Conservation (phyloP, 192 early-diverging fungal species). For the Gaertneriomyces sp. region DNA sequence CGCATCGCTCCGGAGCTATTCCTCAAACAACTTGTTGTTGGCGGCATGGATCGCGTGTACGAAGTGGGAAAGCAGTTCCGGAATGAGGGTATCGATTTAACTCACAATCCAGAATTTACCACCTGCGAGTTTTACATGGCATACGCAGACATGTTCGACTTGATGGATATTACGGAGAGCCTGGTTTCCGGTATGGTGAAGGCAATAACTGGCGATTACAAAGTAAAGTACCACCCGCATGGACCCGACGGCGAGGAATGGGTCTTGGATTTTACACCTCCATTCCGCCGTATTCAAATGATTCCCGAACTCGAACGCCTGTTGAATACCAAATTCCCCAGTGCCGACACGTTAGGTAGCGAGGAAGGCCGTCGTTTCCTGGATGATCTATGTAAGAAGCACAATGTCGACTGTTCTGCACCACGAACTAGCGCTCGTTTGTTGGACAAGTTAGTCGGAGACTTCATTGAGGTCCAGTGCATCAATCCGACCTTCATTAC, state of each 20-base stretch:
- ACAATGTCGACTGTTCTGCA: constrained; percentile 91
- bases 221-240: constrained; percentile 91
- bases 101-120: constrained; percentile 99
- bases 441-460: constrained; percentile 80
- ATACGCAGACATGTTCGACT: constrained; percentile 94
- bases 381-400: constrained; percentile 86
- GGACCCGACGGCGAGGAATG: constrained; percentile 73
- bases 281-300: constrained; percentile 93
- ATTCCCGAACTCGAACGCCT: constrained; percentile 87
- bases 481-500: constrained; percentile 89
- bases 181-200: constrained; percentile 90
- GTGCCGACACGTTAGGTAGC: constrained; percentile 75
- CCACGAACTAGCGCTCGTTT: constrained; percentile 90
- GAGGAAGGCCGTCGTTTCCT: constrained; percentile 86
- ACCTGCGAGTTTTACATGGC: constrained; percentile 99
- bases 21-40: constrained; percentile 97
- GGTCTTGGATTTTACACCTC: constrained; percentile 94
- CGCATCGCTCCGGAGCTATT: constrained; percentile 97
- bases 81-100: constrained; percentile 97
- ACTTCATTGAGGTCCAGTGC: constrained; percentile 50
- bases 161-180: constrained; percentile 93
- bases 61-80: constrained; percentile 99
- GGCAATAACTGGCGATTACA: constrained; percentile 83
- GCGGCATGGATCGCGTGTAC: constrained; percentile 97
- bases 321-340: constrained; percentile 87